Percentiles rank a stretch among this genome's conserved stretches.
phyloP scores from a whole-genome alignment of 164 flowering plant species.

The Vitis riparia region DNA sequence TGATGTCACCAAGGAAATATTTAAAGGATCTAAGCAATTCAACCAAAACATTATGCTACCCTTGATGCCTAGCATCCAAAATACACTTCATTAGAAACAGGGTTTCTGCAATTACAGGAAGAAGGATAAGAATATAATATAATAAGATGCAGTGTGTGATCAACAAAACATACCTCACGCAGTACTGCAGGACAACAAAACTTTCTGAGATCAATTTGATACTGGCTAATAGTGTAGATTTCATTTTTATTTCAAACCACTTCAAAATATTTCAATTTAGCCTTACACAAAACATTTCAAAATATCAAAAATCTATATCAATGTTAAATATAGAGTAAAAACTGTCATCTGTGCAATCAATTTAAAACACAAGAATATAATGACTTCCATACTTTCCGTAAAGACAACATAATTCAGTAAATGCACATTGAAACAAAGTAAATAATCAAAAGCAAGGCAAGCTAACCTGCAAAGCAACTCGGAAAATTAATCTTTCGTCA shows the following conservation, averaged over 20 bases:
- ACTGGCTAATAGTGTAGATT: neutral
- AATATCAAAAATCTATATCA: neutral
- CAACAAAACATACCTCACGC: too few species aligned
- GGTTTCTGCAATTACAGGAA: too few species aligned
- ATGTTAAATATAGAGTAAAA: neutral
- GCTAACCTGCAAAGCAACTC: constrained; percentile 67
- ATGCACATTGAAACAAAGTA: neutral
- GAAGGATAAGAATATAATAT: too few species aligned
- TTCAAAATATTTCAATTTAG: neutral
- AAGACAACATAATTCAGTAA: neutral
- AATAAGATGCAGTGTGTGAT: too few species aligned
- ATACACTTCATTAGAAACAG: too few species aligned
- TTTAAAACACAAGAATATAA: neutral
- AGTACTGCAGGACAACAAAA: neutral
- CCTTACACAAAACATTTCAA: neutral
- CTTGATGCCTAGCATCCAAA: neutral
- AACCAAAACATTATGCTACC: neutral
- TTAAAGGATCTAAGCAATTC: neutral
- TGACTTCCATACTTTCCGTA: neutral
- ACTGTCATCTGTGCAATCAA: neutral
- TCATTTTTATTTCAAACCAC: neutral
- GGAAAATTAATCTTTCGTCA: constrained; percentile 50
- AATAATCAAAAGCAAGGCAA: neutral
- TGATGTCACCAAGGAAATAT: neutral
- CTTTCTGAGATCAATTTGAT: neutral